Evolutionary conservation across 2,329 filamentous ascomycete species (phyloP), one percentile per base, ranked within the genome.

Genomic region (Colletotrichum costaricense): DNA sequence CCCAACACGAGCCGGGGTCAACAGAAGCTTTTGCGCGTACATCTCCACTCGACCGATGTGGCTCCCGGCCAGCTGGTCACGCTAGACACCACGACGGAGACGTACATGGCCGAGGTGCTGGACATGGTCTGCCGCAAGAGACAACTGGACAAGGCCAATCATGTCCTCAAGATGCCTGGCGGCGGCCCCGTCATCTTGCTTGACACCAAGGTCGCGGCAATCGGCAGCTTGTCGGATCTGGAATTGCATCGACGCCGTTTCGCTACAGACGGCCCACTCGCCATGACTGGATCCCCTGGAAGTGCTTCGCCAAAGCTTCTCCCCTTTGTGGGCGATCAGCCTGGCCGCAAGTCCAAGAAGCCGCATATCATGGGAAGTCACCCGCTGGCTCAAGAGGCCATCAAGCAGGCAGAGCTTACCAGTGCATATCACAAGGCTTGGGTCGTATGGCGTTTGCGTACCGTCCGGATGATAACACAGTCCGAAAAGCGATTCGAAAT

Each of bases 61-160:
- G 88, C 93, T 9, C 90, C 93, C 59, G 92, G 93, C n/a, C 92
- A 93, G 78, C 91, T 92, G 84, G 89, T 94, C 28, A 92, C 91
- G 1, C 84, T 95, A 22, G 91, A 94, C 74, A 93, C 94, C 58
- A 95, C 93, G 0, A 95, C 93, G 0, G 93, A 96, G 76, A 96
- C 92, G 35, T 97, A 95, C 80, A 90, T 97, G 57, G 93, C 93
- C 56, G 94, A 97, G 80, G 91, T 97, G 33, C 90, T 96, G 64
- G 94, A 96, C 78, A 87, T 91, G 76, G 92, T 94, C 2, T 97
- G 94, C 80, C 90, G 92, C 55, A 94, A 94, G 81, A 88, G 95
- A 56, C 91, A 94, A 71, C 86, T 97, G 0, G 94, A 97, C 80
- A 95, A 95, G 84, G 93, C 89, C 22, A 90, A 92, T 69, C 94